Evolutionary conservation across 345 rosid species (phyloP), one percentile per base, ranked within the genome.

Genomic region (Dimocarpus longan): DNA sequence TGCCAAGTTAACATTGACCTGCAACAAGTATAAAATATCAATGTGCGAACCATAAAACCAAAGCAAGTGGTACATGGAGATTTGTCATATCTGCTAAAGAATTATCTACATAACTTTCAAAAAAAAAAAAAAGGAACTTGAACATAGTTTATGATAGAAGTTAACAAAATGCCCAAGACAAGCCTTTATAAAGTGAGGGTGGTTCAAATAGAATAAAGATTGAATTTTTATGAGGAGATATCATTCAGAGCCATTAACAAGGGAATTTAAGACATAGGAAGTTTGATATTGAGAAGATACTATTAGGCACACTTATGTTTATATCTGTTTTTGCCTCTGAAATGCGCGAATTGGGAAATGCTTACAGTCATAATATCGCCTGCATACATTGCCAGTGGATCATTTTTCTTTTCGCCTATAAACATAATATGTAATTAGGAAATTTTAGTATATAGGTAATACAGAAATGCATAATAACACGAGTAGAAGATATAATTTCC

Each of bases 281-380:
- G 0, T 5, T 57, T 57, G 63, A 57, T 57, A 57, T 6, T 18
- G 24, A 18, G 24, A 57, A 8, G 13, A 57, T 19, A 57, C 63
- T 18, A 46, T 46, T 32, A 32, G 37, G 37, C 37, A n/a, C 24
- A 19, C 28, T 60, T 19, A 8, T 60, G 21, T 60, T 60, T 9
- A 7, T 60, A 60, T 60, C 10, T 60, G 18, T 60, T 19, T 60
- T 60, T 60, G 11, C 26, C 65, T 22, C 13, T 2, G 5, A 60
- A 21, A 8, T 60, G 0, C 16, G 10, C 4, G 21, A 60, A 57
- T 15, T 60, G 12, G 28, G 32, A 76, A 10, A 80, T 75, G 69
- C 84, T 85, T 84, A 95, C 99, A 9, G 98, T 95, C 98, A 92
- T 95, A 66, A 92, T 89, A 84, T 95, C 97, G 6, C 99, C 99